Evolutionary conservation across 169 alveolate genomes (phyloP).

Genomic region (Plasmodium yoelii): DNA sequence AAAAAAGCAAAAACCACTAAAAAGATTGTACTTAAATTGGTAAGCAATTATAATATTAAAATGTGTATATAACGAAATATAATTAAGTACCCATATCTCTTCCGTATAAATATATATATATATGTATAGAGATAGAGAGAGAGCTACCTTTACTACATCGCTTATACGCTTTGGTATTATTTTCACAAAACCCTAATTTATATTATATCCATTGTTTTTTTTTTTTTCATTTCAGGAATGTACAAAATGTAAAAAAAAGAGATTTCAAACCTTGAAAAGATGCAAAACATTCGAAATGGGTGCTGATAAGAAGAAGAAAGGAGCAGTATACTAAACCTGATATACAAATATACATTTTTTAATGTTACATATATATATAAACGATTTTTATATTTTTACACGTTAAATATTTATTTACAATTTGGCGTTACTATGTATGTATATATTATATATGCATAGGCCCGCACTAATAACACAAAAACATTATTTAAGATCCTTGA

Average conservation of each 20-base stretch:
- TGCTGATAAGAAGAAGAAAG: slow-evolving; percentile 95
- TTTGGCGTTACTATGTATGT: neutral
- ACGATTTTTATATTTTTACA: neutral
- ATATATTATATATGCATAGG: neutral
- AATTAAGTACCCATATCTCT: neutral
- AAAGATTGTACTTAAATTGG: slow-evolving; percentile 96
- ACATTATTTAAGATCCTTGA: no score
- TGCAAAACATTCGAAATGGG: slow-evolving; percentile 99
- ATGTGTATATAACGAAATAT: neutral
- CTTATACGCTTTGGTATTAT: neutral
- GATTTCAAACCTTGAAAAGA: slow-evolving; percentile 96
- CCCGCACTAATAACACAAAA: no score
- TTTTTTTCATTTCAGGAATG: slow-evolving; percentile 92
- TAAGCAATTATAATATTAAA: slow-evolving; percentile 46
- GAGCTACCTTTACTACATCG: neutral
- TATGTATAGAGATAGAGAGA: no score
- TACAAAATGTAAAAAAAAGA: slow-evolving; percentile 97
- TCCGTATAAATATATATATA: neutral
- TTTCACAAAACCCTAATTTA: neutral
- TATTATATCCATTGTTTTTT: neutral
- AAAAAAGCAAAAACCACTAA: slow-evolving; percentile 99
- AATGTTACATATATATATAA: slow-evolving; percentile 1
- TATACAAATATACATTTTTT: neutral
- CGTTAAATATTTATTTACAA: neutral
- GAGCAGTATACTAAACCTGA: slow-evolving; percentile 82